Conservation (phyloP, 345 rosid species). For the Brassica rapa region DNA sequence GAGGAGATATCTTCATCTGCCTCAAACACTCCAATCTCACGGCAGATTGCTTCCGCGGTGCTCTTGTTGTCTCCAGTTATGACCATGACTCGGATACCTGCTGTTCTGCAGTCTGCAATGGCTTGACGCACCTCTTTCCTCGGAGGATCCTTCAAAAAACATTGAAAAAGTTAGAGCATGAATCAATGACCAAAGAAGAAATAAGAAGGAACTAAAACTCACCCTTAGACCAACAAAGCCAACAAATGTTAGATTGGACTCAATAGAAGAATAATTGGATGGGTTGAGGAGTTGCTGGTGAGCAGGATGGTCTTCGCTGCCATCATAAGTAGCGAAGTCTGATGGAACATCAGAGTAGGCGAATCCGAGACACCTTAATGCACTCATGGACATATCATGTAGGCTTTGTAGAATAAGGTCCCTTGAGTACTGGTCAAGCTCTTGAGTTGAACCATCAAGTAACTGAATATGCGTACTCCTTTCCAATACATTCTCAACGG, state of each 20-base stretch:
- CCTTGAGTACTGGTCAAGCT: slow-evolving; percentile 63
- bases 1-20: slow-evolving; percentile 58
- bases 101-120: slow-evolving; percentile 90
- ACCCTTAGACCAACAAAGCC: slow-evolving; percentile 93
- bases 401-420: slow-evolving; percentile 63
- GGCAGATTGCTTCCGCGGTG: slow-evolving; percentile 96
- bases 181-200: neutral
- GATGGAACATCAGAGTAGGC: slow-evolving; percentile 63
- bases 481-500: slow-evolving; percentile 85
- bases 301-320: slow-evolving; percentile 91
- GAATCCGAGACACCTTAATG: slow-evolving; percentile 89
- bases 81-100: slow-evolving; percentile 98
- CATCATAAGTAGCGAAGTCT: slow-evolving; percentile 71
- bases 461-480: slow-evolving; percentile 77
- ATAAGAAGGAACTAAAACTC: slow-evolving; percentile 33
- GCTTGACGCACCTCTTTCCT: slow-evolving; percentile 93
- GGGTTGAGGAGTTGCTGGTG: slow-evolving; percentile 80
- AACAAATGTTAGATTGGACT: slow-evolving; percentile 71
- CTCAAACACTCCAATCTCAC: slow-evolving; percentile 91
- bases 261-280: slow-evolving; percentile 71
- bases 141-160: slow-evolving; percentile 79
- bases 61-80: slow-evolving; percentile 94
- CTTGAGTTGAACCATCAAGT: slow-evolving; percentile 66
- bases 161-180: slow-evolving; percentile 14
- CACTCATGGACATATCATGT: slow-evolving; percentile 66